These are phyloP conservation scores for Alternaria ethzedia DNA, from an alignment of 2,329 filamentous ascomycete species.

Conservation along the genomic window DNA sequence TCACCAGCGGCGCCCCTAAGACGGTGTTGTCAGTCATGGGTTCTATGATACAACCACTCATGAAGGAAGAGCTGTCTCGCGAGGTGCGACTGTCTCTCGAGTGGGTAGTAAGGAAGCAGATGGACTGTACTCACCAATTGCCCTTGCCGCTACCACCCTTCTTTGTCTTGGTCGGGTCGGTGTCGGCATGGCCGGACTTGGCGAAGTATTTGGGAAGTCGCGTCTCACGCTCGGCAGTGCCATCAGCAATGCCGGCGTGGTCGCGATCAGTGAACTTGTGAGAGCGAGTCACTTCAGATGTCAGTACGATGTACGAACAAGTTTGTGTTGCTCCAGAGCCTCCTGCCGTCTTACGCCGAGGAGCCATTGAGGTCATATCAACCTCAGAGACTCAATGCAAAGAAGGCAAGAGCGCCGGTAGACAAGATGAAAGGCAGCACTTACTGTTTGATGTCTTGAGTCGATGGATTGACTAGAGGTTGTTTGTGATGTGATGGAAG, in stretches of 20 bases:
- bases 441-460: constrained; percentile 38
- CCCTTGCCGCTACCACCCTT: constrained; percentile 92
- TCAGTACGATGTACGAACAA: constrained; percentile 18
- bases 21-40: constrained; percentile 20
- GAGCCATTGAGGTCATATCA: not conserved
- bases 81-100: not conserved
- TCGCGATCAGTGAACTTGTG: constrained; percentile 96
- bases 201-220: constrained; percentile 90
- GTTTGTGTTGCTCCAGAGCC: not conserved
- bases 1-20: constrained; percentile 81
- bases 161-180: constrained; percentile 92
- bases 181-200: constrained; percentile 80
- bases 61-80: not conserved
- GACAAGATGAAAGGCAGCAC: constrained; percentile 14
- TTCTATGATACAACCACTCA: not conserved
- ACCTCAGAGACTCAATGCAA: constrained; percentile 9
- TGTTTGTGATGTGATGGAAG: constrained; percentile 15
- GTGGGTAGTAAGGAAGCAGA: not conserved
- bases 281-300: constrained; percentile 86
- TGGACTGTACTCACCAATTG: constrained; percentile 75
- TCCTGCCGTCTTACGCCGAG: not conserved
- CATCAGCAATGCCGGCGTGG: constrained; percentile 79
- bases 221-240: constrained; percentile 71
- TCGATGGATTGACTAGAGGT: constrained; percentile 13
- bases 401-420: not conserved